Conservation (phyloP, 306 rosid species). For the Citrullus colocynthis region DNA sequence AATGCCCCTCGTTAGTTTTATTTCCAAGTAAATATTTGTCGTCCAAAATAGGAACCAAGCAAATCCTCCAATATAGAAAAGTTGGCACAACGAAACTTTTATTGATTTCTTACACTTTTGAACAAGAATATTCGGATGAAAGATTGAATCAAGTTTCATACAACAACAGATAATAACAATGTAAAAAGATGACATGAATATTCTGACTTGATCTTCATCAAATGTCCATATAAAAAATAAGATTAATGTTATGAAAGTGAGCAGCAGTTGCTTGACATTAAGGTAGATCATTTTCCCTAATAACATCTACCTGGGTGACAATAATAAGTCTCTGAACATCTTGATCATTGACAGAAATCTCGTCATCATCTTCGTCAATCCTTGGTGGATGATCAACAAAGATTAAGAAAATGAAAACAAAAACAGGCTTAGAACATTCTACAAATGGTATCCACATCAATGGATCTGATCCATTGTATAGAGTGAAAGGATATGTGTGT, state of each 20-base stretch:
- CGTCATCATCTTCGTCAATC: conserved; percentile 78
- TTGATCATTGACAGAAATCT: conserved; percentile 58
- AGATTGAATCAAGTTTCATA: neutral
- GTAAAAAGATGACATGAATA: neutral
- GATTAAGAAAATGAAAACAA: conserved; percentile 1
- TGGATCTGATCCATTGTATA: neutral
- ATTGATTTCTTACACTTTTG: neutral
- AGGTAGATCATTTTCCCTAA: conserved; percentile 3
- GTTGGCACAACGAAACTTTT: neutral
- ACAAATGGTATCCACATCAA: neutral
- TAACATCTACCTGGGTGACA: conserved; percentile 71
- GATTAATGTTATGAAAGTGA: neutral
- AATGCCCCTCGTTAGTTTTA: neutral
- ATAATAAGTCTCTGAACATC: conserved; percentile 87
- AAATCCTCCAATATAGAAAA: neutral
- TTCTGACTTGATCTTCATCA: neutral
- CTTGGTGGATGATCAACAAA: conserved; percentile 28
- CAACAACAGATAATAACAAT: neutral
- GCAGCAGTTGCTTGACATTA: neutral
- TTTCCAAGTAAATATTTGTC: neutral
- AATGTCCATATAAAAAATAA: neutral
- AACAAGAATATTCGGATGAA: neutral
- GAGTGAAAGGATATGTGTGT: neutral
- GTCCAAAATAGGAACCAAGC: neutral
- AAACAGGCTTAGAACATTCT: neutral